Base-by-base conservation (phyloP, 805 yeast genomes). In the Hermanozyma aechmeae region DNA sequence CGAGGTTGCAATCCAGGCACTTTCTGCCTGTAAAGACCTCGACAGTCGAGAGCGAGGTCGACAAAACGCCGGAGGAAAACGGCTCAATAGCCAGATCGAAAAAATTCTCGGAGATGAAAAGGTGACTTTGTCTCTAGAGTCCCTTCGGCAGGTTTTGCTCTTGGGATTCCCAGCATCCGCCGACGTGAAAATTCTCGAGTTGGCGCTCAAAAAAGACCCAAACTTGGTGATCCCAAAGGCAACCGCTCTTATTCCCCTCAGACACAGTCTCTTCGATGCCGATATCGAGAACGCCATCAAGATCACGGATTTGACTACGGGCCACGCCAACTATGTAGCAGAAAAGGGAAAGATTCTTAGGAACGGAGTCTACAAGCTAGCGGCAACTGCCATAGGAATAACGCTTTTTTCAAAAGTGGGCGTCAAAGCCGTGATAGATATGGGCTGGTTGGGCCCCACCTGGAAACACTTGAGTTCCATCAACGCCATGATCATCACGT, bases 241-340 rank as follows among this genome's bases (percentile, higher is more conserved):
- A 1, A 45, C 54, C 1, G 74, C 79, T 3, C 59, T 76, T 57
- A 66, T 79, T n/a, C 81, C 86, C 3, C 70, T 80, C 35, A 50
- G 87, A 13, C 50, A 64, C 24, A 60, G 75, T n/a, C 48, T 79
- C 2, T 76, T 63, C 52, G 61, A 71, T 36, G 79, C 73, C 2
- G 73, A 78, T 27, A 60, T 76, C 34, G 59, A 63, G 16, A 58
- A 60, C 24, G 83, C 86, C 0, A 50, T 79, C 23, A 60, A 61
- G 26, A 50, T 79, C 25, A 60, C 82, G 14, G 82, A 78, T 36
- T 45, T 65, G 26, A 75, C 92, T 0, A 67, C 74, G 2, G 85
- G 76, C 2, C 68, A 72, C 25, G 50, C 61, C 9, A 65, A 70
- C 37, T 78, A 75, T 50, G 49, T 67, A 8, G 43, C 44, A 3